Percentiles rank a stretch among this genome's conserved stretches.
Conservation (phyloP, 2,329 filamentous ascomycete genomes). For the Diaporthe citriasiana region DNA sequence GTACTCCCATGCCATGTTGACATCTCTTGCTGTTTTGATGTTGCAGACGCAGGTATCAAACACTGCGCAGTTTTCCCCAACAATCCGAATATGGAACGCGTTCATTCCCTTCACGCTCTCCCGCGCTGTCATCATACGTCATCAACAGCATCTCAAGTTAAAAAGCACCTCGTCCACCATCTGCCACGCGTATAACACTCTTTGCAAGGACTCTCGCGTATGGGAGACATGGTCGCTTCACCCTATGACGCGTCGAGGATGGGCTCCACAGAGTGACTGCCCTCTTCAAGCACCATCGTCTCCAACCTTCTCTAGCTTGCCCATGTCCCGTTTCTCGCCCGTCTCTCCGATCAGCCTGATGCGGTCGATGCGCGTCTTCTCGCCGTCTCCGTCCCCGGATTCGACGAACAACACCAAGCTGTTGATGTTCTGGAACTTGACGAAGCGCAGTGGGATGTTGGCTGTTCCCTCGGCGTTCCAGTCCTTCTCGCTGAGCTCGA, state of each 20-base stretch:
- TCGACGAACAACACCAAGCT: conserved; percentile 90
- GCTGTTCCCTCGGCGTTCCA: conserved; percentile 87
- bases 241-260: conserved; percentile 8
- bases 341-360: conserved; percentile 87
- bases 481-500: conserved; percentile 80
- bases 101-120: background rate
- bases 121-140: conserved; percentile 4
- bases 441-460: conserved; percentile 83
- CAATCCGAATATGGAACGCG: background rate
- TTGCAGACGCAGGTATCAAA: background rate
- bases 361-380: conserved; percentile 87
- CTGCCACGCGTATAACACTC: background rate
- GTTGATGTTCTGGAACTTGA: conserved; percentile 96
- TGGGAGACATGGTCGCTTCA: background rate
- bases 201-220: background rate
- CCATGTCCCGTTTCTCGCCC: conserved; percentile 92
- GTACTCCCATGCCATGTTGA: conserved; percentile 16
- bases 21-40: background rate
- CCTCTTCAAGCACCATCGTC: conserved; percentile 75
- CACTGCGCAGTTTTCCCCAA: background rate
- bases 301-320: conserved; percentile 94
- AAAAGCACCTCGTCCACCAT: conserved; percentile 4
- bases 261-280: background rate
- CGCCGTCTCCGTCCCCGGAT: conserved; percentile 84
- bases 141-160: conserved; percentile 19